These are phyloP conservation scores for Globisporangium takayamanum DNA, from an alignment of 352 stramenopile species.

Conservation along the genomic window DNA sequence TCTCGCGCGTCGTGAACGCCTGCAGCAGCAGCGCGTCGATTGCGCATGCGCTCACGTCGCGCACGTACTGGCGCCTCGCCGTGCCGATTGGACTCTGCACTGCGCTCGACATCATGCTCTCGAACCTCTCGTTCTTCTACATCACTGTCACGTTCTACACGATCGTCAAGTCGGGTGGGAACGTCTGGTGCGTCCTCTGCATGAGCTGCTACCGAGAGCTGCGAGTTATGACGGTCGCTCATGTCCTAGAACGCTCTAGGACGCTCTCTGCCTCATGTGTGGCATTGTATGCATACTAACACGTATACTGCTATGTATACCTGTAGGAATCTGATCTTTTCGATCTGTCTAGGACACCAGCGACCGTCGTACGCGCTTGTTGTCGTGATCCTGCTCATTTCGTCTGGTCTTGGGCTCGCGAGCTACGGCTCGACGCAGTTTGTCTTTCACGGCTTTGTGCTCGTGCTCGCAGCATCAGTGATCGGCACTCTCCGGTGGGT, in stretches of 20 bases:
- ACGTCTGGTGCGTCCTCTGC: conserved; percentile 44
- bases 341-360: conserved; percentile 68
- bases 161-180: conserved; percentile 69
- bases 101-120: conserved; percentile 79
- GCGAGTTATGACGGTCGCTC: too few species aligned
- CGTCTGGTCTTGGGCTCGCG: conserved; percentile 57
- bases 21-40: conserved; percentile 25
- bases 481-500: conserved; percentile 75
- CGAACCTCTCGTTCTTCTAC: conserved; percentile 81
- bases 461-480: conserved; percentile 65
- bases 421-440: conserved; percentile 78
- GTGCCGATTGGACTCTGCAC: conserved; percentile 77
- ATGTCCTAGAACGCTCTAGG: too few species aligned
- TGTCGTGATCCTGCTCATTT: conserved; percentile 61
- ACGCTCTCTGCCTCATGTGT: too few species aligned
- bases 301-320: too few species aligned
- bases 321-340: conserved; percentile 67
- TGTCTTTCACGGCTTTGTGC: conserved; percentile 53
- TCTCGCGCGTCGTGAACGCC: conserved; percentile 49
- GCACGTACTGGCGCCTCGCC: conserved; percentile 57
- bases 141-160: conserved; percentile 87
- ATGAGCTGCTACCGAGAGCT: background rate
- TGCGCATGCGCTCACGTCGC: conserved; percentile 17
- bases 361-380: conserved; percentile 43
- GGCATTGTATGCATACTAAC: background rate